Evolutionary conservation across 1,284 basidiomycete species (phyloP).

Genomic region (Microbotryomycetes sp.): DNA sequence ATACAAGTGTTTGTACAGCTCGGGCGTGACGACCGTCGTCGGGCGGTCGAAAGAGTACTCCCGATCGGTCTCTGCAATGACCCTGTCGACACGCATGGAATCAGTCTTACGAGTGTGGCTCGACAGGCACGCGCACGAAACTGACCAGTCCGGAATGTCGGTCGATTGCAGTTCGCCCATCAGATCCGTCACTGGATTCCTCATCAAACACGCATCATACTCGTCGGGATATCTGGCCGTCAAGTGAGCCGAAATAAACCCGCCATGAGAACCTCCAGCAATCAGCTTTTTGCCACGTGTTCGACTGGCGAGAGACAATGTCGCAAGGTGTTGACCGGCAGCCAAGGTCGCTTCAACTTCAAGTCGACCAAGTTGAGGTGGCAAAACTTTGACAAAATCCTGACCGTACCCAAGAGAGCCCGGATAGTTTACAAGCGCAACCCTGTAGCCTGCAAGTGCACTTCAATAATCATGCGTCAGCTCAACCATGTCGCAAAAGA

Average conservation of each 20-base stretch:
- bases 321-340: conserved; percentile 50
- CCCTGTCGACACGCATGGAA: too few species aligned
- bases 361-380: conserved; percentile 56
- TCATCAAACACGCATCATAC: conserved; percentile 56
- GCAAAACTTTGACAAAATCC: conserved; percentile 44
- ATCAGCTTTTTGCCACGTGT: conserved; percentile 52
- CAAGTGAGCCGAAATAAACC: conserved; percentile 58
- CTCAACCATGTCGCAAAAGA: too few species aligned
- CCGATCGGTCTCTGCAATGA: conserved; percentile 53
- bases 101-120: conserved; percentile 33
- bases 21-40: conserved; percentile 46
- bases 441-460: conserved; percentile 56
- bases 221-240: conserved; percentile 55
- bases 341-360: conserved; percentile 61
- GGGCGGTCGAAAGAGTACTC: conserved; percentile 39
- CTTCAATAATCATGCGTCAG: too few species aligned
- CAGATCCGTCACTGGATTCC: conserved; percentile 62
- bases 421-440: conserved; percentile 61
- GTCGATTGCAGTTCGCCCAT: conserved; percentile 50
- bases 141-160: conserved; percentile 65
- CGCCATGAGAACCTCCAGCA: conserved; percentile 64
- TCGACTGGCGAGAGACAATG: conserved; percentile 47
- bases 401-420: conserved; percentile 59
- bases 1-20: conserved; percentile 47
- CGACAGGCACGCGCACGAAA: neutral